Evolutionary conservation across 257 asterid genomes (phyloP).

Genomic region (Gentiana dahurica): DNA sequence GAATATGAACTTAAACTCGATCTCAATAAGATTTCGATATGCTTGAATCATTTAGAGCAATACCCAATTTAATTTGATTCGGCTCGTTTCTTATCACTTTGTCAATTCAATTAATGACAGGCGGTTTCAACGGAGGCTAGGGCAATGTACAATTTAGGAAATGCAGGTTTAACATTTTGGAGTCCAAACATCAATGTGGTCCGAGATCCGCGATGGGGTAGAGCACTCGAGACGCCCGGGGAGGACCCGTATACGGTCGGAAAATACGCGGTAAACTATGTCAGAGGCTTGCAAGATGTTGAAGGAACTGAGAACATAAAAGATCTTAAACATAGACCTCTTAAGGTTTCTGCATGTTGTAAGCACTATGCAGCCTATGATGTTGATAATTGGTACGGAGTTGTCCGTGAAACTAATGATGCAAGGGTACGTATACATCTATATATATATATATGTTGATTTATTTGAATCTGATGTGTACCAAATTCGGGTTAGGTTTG

Average conservation of each 20-base stretch:
- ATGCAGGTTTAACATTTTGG: constrained; percentile 47
- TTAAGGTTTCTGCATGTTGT: constrained; percentile 38
- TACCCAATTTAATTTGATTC: too few relatives aligned
- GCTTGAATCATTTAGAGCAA: too few relatives aligned
- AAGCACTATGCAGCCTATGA: constrained; percentile 48
- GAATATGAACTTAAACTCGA: too few relatives aligned
- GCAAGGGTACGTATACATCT: constrained; percentile 16
- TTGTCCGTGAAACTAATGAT: constrained; percentile 21
- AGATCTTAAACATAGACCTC: constrained; percentile 22
- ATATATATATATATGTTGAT: too few relatives aligned
- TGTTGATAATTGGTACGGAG: constrained; percentile 31
- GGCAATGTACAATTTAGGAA: constrained; percentile 38
- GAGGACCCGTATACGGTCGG: constrained; percentile 32
- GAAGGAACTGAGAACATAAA: constrained; percentile 15
- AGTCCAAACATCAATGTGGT: constrained; percentile 40
- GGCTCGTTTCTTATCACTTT: too few relatives aligned
- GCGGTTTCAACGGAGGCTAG: constrained; percentile 43
- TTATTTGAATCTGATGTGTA: too few relatives aligned
- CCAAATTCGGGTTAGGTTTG: too few relatives aligned
- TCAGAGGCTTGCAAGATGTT: constrained; percentile 38
- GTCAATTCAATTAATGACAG: constrained; percentile 2
- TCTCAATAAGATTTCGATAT: too few relatives aligned
- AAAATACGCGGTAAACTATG: constrained; percentile 27
- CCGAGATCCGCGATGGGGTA: constrained; percentile 53
- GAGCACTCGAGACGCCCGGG: constrained; percentile 36